Percentiles rank a stretch among this genome's conserved stretches.
These are phyloP conservation scores for Plantago lanceolata DNA, from an alignment of 305 asterid genomes.

Conservation along the genomic window DNA sequence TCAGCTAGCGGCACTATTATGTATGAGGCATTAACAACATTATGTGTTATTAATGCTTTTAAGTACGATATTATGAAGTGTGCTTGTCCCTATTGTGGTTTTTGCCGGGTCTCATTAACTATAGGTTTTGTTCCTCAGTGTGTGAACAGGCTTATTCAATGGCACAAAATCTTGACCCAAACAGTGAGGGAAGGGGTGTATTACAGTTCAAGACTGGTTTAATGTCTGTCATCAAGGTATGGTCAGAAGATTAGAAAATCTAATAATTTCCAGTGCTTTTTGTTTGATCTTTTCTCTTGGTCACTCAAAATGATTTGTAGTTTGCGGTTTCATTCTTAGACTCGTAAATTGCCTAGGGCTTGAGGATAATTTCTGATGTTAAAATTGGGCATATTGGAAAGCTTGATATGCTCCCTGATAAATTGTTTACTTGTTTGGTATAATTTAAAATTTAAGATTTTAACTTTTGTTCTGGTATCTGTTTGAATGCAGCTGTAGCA, in stretches of 20 bases:
- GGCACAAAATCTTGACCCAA: conserved; percentile 96
- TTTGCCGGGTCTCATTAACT: not conserved
- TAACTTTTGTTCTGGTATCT: conserved; percentile 3
- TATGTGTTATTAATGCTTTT: conserved; percentile 11
- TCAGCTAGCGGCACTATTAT: too few relatives aligned
- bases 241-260: conserved; percentile 5
- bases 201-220: conserved; percentile 96
- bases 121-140: conserved; percentile 46
- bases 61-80: conserved; percentile 11
- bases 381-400: not conserved
- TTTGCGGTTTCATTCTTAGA: conserved; percentile 2
- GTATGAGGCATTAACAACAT: not conserved
- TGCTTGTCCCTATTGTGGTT: conserved; percentile 3
- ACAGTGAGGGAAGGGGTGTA: conserved; percentile 98
- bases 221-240: conserved; percentile 97
- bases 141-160: conserved; percentile 95
- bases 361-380: not conserved
- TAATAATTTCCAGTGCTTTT: conserved; percentile 6
- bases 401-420: conserved; percentile 6
- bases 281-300: conserved; percentile 11
- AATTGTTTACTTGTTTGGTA: not conserved
- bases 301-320: not conserved
- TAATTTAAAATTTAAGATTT: not conserved
- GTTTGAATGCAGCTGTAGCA: not conserved
- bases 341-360: not conserved